These are phyloP conservation scores for Pichia kluyveri DNA, from an alignment of 805 yeast genomes.

Conservation along the genomic window DNA sequence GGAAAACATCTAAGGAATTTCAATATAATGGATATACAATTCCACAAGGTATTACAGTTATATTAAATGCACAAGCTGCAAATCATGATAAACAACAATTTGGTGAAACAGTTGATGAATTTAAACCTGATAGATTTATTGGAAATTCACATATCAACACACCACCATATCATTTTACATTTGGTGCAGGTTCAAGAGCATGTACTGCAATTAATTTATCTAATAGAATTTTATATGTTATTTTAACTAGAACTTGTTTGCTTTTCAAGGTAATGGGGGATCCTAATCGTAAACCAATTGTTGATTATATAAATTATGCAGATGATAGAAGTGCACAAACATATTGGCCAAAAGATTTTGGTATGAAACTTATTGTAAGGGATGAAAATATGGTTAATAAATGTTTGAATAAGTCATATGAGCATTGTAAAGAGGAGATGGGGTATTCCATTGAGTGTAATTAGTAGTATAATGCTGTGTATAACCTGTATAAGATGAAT, in stretches of 20 bases:
- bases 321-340: conserved; percentile 16
- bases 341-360: conserved; percentile 16
- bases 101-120: conserved; percentile 14
- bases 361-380: conserved; percentile 10
- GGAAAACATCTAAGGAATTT: conserved; percentile 14
- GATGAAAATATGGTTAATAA: conserved; percentile 1
- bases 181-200: conserved; percentile 18
- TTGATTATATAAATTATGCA: conserved; percentile 15
- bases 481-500: too few relatives aligned
- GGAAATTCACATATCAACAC: conserved; percentile 5
- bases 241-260: conserved; percentile 13
- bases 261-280: conserved; percentile 9
- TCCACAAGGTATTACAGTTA: conserved; percentile 16
- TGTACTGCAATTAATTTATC: conserved; percentile 19
- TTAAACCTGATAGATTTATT: conserved; percentile 15
- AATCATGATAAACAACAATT: conserved; percentile 14
- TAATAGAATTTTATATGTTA: conserved; percentile 12
- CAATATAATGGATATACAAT: conserved; percentile 10
- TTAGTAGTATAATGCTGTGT: neutral
- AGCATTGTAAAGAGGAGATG: conserved; percentile 5
- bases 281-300: conserved; percentile 5
- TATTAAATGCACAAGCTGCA: conserved; percentile 18
- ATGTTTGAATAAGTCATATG: conserved; percentile 9
- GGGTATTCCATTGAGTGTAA: conserved; percentile 13
- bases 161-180: conserved; percentile 19